Evolutionary conservation across 257 asterid genomes (phyloP).

Genomic region (Nicotiana tomentosiformis): DNA sequence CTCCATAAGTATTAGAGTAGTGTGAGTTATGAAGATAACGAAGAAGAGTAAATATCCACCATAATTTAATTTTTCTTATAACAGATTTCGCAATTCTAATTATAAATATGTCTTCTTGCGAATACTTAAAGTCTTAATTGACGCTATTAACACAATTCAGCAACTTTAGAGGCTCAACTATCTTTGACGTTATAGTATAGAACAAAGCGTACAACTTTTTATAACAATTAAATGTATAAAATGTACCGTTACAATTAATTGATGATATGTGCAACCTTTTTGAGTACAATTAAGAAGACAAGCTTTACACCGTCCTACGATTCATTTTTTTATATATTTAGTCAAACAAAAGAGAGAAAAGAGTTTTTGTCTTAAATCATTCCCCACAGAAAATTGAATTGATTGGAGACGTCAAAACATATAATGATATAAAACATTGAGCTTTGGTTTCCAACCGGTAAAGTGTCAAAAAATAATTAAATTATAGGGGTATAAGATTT

Average conservation of each 20-base stretch:
- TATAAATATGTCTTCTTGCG: no score
- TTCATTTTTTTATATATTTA: neutral
- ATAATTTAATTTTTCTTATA: no score
- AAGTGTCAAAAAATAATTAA: neutral
- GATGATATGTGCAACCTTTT: neutral
- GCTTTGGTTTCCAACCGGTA: neutral
- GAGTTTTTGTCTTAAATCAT: neutral
- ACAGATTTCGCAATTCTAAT: no score
- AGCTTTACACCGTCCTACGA: neutral
- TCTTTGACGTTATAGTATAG: neutral
- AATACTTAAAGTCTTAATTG: no score
- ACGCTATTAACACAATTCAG: neutral
- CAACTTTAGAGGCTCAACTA: neutral
- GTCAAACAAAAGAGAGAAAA: neutral
- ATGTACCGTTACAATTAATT: neutral
- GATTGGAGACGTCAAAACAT: neutral
- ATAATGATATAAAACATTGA: neutral
- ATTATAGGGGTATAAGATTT: neutral
- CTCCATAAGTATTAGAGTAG: no score
- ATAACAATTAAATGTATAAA: no score
- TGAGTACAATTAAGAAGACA: neutral
- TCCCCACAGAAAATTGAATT: neutral
- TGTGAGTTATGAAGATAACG: no score
- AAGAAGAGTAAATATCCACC: no score
- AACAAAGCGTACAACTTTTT: neutral